Evolutionary conservation across 257 asterid species (phyloP), one percentile per base, ranked within the genome.

Genomic region (Cynanchum wilfordii): DNA sequence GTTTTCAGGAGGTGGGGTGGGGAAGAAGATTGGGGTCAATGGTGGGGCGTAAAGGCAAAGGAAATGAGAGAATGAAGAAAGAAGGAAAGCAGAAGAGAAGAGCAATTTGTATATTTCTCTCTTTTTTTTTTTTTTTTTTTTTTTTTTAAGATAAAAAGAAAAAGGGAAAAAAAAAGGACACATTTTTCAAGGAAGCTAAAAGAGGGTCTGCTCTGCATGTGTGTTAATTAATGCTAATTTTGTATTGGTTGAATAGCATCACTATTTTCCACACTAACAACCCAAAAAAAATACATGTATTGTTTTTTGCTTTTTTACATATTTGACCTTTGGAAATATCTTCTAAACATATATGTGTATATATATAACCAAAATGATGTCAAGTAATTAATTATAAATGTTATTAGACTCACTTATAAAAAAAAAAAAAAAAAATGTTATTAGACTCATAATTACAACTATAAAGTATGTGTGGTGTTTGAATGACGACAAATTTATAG

Each of bases 41-140:
- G 76, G 76, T 45, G 69, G 49, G 63, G n/a, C 62, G 40, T 25
- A 62, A n/a, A 13, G 11, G 67, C 44, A 29, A 70, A 60, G 29
- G 54, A 42, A 19, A 50, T 17, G 24, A 10, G 36, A 54, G 40
- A 4, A 20, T 22, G 22, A 1, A 16, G 10, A 60, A 54, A 10
- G 25, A 25, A 13, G 12, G 1, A 10, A 1, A 10, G 49, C 1
- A 19, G n/a, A 52, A 52, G 58, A 20, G 58, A 54, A 20, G 59
- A 54, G 59, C 22, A 54, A 13, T 50, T 50, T 16, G 55, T 50
- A 50, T 50, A 47, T 47, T 11, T 47, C 47, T 42, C 47, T 42
- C 47, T 42, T 7, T 42, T 42, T 42, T 42, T 42, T 42, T 42
- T 7, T 6, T 6, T 40, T 40, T 40, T 40, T 6, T 7, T 5